phyloP scores from a whole-genome alignment of 2,329 filamentous ascomycete genomes.

The Ophiostoma montium region DNA sequence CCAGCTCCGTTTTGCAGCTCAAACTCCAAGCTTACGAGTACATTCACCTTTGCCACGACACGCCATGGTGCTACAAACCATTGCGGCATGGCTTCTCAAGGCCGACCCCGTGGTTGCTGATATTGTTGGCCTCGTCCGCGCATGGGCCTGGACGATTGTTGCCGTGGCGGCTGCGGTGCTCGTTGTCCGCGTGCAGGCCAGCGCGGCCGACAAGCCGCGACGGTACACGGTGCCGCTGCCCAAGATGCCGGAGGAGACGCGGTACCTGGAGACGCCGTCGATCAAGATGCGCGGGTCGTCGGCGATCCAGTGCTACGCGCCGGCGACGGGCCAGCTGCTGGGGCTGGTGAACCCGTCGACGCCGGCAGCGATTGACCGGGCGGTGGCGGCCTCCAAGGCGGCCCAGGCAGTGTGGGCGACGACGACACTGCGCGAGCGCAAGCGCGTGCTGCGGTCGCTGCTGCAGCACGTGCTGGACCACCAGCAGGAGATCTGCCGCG shows the following conservation, averaged over 20 bases:
- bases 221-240: conserved; percentile 48
- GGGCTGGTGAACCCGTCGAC: conserved; percentile 67
- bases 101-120: conserved; percentile 1
- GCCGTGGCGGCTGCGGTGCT: conserved; percentile 3
- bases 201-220: conserved; percentile 26
- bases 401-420: conserved; percentile 67
- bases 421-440: conserved; percentile 65
- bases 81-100: conserved; percentile 3
- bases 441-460: conserved; percentile 67
- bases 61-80: conserved; percentile 5
- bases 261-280: conserved; percentile 15
- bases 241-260: conserved; percentile 42
- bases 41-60: too few species aligned
- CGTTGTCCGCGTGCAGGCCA: conserved; percentile 17
- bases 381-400: conserved; percentile 55
- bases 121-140: not conserved
- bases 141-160: conserved; percentile 7
- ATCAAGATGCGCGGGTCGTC: conserved; percentile 43
- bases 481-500: conserved; percentile 71
- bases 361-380: conserved; percentile 61
- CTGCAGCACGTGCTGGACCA: conserved; percentile 76
- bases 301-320: conserved; percentile 72
- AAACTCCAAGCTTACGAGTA: too few species aligned
- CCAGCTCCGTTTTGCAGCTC: not conserved
- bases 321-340: conserved; percentile 75